Base-by-base conservation (phyloP, 768 basidiomycete genomes). In the Crucibulum laeve region DNA sequence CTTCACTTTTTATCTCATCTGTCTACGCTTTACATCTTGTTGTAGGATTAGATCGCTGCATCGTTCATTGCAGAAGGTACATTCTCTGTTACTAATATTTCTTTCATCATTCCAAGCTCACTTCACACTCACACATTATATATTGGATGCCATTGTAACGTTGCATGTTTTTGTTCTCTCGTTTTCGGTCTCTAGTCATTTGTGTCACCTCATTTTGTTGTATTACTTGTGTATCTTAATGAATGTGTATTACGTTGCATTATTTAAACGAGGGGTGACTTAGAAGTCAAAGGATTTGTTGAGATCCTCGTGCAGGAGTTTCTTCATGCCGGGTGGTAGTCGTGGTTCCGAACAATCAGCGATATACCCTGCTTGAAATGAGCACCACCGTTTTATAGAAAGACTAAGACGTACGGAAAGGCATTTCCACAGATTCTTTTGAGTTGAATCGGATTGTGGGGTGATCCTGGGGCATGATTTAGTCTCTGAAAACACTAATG, bases 351-450 rank as follows among this genome's bases (percentile, higher is more conserved):
- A 71, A 13, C 69, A 60, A 18, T 69, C 57, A 0, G 62, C 63
- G 38, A 79, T 77, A 54, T 81, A 79, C 48, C 69, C 77, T 78
- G 42, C 5, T 26, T 10, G 39, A 14, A 32, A 38, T 44, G 17
- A 37, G 32, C 11, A 22, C 5, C 13, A 15, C 15, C 6, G 11
- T 4, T 4, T 8, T 8, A 19, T 43, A 26, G 32, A 18, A 23
- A 32, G 4, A 24, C 22, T 11, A 28, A 19, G 25, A 77, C 87
- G 58, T 53, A 89, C 91, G 70, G 71, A 99, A 99, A 0, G 96
- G 96, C 96, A 99, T 99, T 66, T 97, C 92, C 4, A 98, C 91
- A 34, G 87, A 87, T 61, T 99, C 96, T 53, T 80, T 83, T 3
- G 77, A 60, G 53, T 87, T 88, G 72, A 98, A 97, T 14, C 52